Conservation (phyloP, 2,329 filamentous ascomycete species). For the Teratosphaeria pseudoeucalypti region DNA sequence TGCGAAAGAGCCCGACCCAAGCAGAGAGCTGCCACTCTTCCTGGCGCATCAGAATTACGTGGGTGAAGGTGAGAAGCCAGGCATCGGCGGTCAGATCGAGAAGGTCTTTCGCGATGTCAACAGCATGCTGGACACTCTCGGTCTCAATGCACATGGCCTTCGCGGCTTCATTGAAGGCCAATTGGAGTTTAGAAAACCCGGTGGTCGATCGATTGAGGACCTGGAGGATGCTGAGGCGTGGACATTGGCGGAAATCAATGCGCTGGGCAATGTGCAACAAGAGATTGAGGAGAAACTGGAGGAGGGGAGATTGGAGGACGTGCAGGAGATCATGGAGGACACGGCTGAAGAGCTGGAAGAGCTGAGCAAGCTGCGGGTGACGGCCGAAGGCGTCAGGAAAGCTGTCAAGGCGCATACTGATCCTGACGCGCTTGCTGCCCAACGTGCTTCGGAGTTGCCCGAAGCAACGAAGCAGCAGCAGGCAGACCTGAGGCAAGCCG, state of each 20-base stretch:
- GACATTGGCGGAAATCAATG: conserved; percentile 64
- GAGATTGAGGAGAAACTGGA: conserved; percentile 57
- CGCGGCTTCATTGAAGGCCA: conserved; percentile 57
- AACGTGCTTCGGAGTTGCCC: conserved; percentile 63
- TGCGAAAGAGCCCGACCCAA: conserved; percentile 49
- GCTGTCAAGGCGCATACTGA: conserved; percentile 62
- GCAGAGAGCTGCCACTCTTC: conserved; percentile 55
- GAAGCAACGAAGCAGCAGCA: conserved; percentile 77
- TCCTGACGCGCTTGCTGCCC: conserved; percentile 53
- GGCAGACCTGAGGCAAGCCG: conserved; percentile 68
- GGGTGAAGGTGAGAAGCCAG: conserved; percentile 29
- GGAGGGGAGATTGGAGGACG: conserved; percentile 55
- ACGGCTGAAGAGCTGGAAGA: conserved; percentile 59
- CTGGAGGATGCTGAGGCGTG: conserved; percentile 50
- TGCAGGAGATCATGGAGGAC: conserved; percentile 57
- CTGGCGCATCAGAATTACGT: conserved; percentile 44
- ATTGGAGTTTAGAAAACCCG: conserved; percentile 38
- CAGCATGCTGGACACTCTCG: conserved; percentile 87
- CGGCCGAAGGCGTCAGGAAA: conserved; percentile 68
- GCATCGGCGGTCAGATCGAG: conserved; percentile 39
- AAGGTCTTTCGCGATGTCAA: conserved; percentile 67
- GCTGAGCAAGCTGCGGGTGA: conserved; percentile 59
- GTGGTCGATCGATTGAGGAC: conserved; percentile 46
- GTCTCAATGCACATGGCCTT: conserved; percentile 67
- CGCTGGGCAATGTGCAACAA: conserved; percentile 42